phyloP scores from a whole-genome alignment of 2,329 filamentous ascomycete species.

The Hymenoscyphus infarciens region DNA sequence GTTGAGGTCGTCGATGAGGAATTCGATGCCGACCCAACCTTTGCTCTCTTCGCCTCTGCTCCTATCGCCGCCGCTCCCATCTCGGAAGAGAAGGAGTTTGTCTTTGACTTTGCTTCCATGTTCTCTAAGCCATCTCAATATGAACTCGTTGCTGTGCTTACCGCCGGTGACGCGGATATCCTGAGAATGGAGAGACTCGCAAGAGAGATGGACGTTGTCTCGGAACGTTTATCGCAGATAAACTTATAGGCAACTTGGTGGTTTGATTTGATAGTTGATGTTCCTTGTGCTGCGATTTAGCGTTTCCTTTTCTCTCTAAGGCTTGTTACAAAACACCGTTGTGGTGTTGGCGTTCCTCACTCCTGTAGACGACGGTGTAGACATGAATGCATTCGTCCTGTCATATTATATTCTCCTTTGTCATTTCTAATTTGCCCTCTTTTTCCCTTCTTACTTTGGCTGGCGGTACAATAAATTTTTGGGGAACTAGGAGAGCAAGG shows the following conservation, averaged over 20 bases:
- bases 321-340: background rate
- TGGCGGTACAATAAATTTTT: background rate
- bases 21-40: constrained; percentile 60
- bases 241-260: constrained; percentile 20
- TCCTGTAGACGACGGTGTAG: constrained; percentile 1
- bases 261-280: constrained; percentile 7
- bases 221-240: constrained; percentile 27
- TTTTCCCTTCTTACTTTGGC: background rate
- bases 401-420: constrained; percentile 7
- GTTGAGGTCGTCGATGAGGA: constrained; percentile 45
- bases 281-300: constrained; percentile 25
- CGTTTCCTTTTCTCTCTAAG: constrained; percentile 16
- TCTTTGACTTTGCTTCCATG: constrained; percentile 44
- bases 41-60: constrained; percentile 55
- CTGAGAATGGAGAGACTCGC: constrained; percentile 26
- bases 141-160: constrained; percentile 60
- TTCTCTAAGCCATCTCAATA: constrained; percentile 59
- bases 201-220: constrained; percentile 28
- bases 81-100: constrained; percentile 24
- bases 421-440: background rate
- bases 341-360: constrained; percentile 11
- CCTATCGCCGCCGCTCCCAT: constrained; percentile 22
- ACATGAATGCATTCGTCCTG: background rate
- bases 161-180: constrained; percentile 40
- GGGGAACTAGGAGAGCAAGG: background rate